phyloP scores from a whole-genome alignment of 495 filamentous ascomycete species.

The Trichocladium uniseriatum region DNA sequence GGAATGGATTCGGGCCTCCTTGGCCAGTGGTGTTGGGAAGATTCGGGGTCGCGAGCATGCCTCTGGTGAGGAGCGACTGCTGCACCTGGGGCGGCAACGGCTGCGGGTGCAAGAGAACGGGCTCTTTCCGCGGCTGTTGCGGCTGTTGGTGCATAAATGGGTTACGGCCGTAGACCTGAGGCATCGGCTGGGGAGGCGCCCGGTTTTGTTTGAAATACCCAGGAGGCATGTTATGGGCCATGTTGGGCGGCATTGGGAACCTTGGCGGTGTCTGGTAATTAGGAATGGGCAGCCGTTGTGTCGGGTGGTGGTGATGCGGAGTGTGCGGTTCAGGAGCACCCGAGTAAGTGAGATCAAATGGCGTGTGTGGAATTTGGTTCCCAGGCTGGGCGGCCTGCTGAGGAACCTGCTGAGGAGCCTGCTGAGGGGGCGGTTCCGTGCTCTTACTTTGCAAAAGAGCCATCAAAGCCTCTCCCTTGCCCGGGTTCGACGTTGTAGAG shows the following conservation, averaged over 20 bases:
- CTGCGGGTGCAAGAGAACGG: constrained; percentile 44
- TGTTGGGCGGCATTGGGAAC: constrained; percentile 32
- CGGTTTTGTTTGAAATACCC: constrained; percentile 12
- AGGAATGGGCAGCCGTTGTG: constrained; percentile 25
- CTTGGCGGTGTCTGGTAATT: constrained; percentile 35
- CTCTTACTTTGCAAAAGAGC: constrained; percentile 26
- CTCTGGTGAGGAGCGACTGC: constrained; percentile 31
- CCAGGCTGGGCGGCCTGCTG: constrained; percentile 1
- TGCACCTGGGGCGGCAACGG: constrained; percentile 45
- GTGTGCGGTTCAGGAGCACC: constrained; percentile 28
- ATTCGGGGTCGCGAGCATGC: constrained; percentile 22
- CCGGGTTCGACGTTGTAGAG: constrained; percentile 11
- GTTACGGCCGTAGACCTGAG: constrained; percentile 23
- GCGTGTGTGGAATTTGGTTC: constrained; percentile 26
- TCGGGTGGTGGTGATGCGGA: constrained; percentile 35
- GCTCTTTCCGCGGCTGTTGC: constrained; percentile 26
- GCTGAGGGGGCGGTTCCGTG: constrained; percentile 12
- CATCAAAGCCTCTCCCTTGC: constrained; percentile 29
- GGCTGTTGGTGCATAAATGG: constrained; percentile 16
- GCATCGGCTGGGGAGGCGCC: constrained; percentile 11
- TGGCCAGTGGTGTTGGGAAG: constrained; percentile 24
- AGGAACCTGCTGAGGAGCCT: constrained; percentile 11
- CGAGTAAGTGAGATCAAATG: constrained; percentile 33
- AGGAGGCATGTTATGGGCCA: constrained; percentile 8
- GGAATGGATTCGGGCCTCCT: constrained; percentile 19